Percentiles rank a stretch among this genome's conserved stretches.
Conservation (phyloP, 441 rosid genomes). For the Hura crepitans region DNA sequence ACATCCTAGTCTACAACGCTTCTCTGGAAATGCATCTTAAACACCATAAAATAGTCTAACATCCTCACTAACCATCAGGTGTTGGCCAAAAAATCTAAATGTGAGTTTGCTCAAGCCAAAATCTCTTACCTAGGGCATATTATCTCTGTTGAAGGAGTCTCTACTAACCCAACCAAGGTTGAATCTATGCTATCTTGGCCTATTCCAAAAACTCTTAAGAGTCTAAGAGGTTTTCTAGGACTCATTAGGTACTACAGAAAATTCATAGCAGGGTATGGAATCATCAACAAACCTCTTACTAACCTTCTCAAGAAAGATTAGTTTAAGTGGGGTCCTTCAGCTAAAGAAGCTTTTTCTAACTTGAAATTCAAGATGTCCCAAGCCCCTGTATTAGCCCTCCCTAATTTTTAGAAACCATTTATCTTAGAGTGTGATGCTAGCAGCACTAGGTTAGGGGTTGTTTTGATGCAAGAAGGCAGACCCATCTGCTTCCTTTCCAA, state of each 20-base stretch:
- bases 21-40: too few relatives aligned
- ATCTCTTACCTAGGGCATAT: neutral
- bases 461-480: neutral
- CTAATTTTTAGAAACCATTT: neutral
- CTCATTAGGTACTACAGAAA: neutral
- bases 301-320: neutral
- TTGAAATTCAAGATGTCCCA: neutral
- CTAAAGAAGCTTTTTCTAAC: neutral
- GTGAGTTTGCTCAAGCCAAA: neutral
- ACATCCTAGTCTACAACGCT: too few relatives aligned
- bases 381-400: neutral
- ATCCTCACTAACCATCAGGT: too few relatives aligned
- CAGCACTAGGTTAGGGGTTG: neutral
- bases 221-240: neutral
- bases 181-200: neutral
- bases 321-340: neutral
- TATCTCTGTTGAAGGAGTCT: neutral
- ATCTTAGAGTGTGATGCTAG: neutral
- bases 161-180: neutral
- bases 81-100: too few relatives aligned
- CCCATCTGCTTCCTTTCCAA: neutral
- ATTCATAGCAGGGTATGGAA: neutral
- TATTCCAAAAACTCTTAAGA: neutral
- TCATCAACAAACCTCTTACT: neutral
- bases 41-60: too few relatives aligned